Evolutionary conservation across 2,329 filamentous ascomycete genomes (phyloP).

Genomic region (Davidsoniella eucalypti): DNA sequence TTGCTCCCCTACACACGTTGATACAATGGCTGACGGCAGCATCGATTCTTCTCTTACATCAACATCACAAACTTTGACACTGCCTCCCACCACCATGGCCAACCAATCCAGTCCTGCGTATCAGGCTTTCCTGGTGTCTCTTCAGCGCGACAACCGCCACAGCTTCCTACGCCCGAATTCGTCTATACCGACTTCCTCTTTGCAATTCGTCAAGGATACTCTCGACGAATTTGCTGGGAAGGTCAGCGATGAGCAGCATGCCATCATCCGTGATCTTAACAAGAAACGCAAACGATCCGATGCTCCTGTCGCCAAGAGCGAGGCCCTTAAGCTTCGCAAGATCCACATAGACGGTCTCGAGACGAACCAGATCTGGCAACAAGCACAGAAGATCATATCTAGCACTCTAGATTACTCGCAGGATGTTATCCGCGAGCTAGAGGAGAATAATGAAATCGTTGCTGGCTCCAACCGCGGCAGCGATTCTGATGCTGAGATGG

Average conservation of each 20-base stretch:
- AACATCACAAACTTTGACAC: conserved; percentile 46
- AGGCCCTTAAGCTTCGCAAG: conserved; percentile 60
- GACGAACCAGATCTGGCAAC: conserved; percentile 83
- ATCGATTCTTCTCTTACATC: conserved; percentile 41
- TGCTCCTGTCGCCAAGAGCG: conserved; percentile 25
- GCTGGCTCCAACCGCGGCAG: conserved; percentile 14
- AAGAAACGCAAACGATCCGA: conserved; percentile 61
- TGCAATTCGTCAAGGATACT: conserved; percentile 62
- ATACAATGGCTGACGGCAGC: conserved; percentile 14
- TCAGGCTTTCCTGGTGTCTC: conserved; percentile 36
- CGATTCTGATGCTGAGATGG: conserved; percentile 19
- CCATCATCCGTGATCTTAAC: conserved; percentile 48
- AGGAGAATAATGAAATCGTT: conserved; percentile 31
- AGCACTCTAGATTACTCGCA: conserved; percentile 34
- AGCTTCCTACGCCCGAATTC: conserved; percentile 59
- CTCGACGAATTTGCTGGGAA: conserved; percentile 63
- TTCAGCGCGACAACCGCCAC: conserved; percentile 46
- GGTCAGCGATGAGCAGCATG: conserved; percentile 55
- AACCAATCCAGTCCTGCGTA: conserved; percentile 19
- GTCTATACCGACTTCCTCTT: conserved; percentile 49
- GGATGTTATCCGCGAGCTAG: conserved; percentile 30
- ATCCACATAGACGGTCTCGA: conserved; percentile 79
- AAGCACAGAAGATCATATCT: conserved; percentile 65
- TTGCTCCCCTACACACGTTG: neutral
- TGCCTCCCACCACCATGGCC: conserved; percentile 25